Base-by-base conservation (phyloP, 2,329 filamentous ascomycete species). In the Fusarium sp. region DNA sequence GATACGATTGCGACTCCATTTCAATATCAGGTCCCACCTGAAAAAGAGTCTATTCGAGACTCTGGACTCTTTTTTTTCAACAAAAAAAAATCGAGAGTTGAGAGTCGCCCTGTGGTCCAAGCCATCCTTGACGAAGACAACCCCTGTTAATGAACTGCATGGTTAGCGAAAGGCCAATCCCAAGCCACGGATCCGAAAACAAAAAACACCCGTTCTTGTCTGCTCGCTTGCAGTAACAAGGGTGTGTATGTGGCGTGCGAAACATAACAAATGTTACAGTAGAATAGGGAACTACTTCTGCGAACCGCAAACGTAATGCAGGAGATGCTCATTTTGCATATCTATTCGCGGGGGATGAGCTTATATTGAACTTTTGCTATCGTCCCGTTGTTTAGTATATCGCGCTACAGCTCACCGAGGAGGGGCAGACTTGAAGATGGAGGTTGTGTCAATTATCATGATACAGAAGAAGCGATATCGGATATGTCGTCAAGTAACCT, bases 241-340 rank as follows among this genome's bases (percentile, higher is more conserved):
- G 48, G 42, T 29, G 10, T 45, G 53, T 51, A 34, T 46, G 69
- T 72, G 70, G 69, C 65, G 66, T 47, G 44, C 25, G 16, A 47
- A 29, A 47, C 44, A 47, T 27, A 47, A 13, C 16, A 29, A 47
- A 18, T 34, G 34, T 37, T 37, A 29, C 48, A 27, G 24, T 20
- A 27, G 25, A 27, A 6, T 27, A 29, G 22, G 24, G 10, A 34
- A 34, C 22, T 34, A 34, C 16, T 34, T 7, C 22, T 63, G 62
- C 58, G 57, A 67, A 61, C 57, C 34, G 48, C 59, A 54, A 57
- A 58, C 42, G 48, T 52, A 52, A 49, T 34, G 66, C 68, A 72
- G 46, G 55, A 70, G 65, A 73, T 73, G n/a, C 40, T 65, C 53
- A 57, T 56, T 40, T 47, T 65, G 53, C 47, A 65, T 37, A 37